A percentile compares a stretch with the other conserved stretches of the same genome.
These are phyloP conservation scores for Orbilia oligospora DNA, from an alignment of 2,329 filamentous ascomycete species.

Conservation along the genomic window DNA sequence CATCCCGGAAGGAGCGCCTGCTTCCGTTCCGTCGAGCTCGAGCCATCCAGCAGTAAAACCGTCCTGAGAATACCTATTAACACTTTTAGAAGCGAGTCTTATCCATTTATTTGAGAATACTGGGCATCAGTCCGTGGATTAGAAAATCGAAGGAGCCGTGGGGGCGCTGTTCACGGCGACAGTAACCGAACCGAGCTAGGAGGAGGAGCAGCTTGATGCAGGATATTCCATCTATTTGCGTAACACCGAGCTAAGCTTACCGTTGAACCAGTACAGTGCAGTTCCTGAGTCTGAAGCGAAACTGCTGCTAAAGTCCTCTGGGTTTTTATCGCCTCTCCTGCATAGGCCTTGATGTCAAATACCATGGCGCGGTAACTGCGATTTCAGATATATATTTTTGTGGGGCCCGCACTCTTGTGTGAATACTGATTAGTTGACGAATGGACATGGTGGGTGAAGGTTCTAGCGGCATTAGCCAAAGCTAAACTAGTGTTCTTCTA, in stretches of 20 bases:
- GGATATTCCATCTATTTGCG: neutral
- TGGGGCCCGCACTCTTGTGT: neutral
- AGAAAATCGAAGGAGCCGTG: neutral
- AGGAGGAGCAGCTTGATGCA: neutral
- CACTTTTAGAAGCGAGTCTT: slow-evolving; percentile 9
- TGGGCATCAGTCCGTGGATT: neutral
- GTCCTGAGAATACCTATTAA: neutral
- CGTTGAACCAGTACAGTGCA: neutral
- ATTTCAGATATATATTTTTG: neutral
- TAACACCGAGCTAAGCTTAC: slow-evolving; percentile 12
- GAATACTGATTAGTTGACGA: slow-evolving; percentile 5
- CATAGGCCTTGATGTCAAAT: slow-evolving; percentile 16
- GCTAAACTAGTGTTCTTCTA: slow-evolving; percentile 3
- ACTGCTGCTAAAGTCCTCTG: slow-evolving; percentile 9
- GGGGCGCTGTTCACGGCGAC: neutral
- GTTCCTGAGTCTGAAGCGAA: neutral
- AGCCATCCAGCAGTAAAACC: slow-evolving; percentile 24
- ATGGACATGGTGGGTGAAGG: no score
- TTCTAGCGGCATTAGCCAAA: neutral
- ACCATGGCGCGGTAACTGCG: neutral
- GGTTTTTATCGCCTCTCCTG: neutral
- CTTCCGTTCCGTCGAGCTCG: slow-evolving; percentile 39
- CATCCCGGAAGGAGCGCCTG: slow-evolving; percentile 30
- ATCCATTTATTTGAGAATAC: slow-evolving; percentile 21
- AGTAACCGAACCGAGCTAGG: neutral